Evolutionary conservation across 2,329 filamentous ascomycete genomes (phyloP), one percentile per base, ranked within the genome.

Genomic region (Periglandula ipomoeae): DNA sequence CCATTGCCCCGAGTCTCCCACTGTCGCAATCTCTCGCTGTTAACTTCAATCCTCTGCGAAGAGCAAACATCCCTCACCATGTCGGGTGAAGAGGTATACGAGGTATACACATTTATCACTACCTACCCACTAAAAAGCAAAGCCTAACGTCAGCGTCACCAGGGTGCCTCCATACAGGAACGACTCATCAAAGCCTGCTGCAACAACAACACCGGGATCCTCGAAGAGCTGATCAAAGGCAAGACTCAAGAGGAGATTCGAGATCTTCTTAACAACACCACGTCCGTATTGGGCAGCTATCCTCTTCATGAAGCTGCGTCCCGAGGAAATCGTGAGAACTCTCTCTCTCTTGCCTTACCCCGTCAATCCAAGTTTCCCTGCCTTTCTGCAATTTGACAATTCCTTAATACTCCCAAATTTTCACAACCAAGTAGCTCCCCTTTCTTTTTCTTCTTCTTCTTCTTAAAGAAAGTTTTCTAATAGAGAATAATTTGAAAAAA

Each of bases 171-270:
- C 52, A 81, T 83, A 42, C 78, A 84, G 66, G 91, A 97, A 72
- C 79, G 87, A 61, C 79, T 97, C 59, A 81, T 97, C 69, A 91
- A 95, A 73, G 88, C 93, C 59, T 95, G 87, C 71, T 88, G 91
- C 53, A 81, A 89, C 62, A 91, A 97, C 76, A 96, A 97, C 70
- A 83, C 83, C 57, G 84, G 91, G 47, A 81, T 97, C 52, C 81
- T 97, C 49, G 70, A 79, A 58, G 84, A 93, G 59, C 78, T 90
- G 50, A 75, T 96, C 56, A 69, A 77, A 38, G 70, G 71, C 55
- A 78, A 78, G 55, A 69, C 71, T 50, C 81, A 84, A 48, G 75
- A 80, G 51, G 75, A 86, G 59, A 81, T 88, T 52, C 82, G 89
- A 30, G 66, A 78, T 45, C 82, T 95, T 56, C 81, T 98, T 65